Evolutionary conservation across 495 filamentous ascomycete genomes (phyloP), one percentile per base, ranked within the genome.

Genomic region (Cladorrhinum samala): DNA sequence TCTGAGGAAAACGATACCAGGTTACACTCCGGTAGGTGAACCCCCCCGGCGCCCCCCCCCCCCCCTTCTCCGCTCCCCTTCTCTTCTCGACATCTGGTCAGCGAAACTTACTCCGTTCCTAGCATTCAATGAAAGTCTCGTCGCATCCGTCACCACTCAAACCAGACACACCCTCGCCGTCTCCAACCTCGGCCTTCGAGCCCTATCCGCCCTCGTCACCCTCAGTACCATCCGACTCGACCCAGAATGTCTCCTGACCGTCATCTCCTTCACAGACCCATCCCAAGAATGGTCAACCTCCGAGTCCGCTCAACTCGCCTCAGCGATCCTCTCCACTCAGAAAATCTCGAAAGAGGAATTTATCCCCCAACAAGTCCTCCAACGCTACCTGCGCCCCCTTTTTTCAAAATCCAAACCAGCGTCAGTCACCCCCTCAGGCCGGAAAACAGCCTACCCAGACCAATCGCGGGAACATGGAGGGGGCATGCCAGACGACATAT

Each of bases 371-470:
- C 64, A 71, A 9, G 67, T 82, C 36, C 72, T 88, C 2, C 64
- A 68, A 27, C 50, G 36, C 27, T 73, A 76, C 56, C 71, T 91
- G n/a, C 80, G 79, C 18, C 83, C 85, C n/a, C 71, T 86, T 1
- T 91, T 90, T 61, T 77, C 79, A n/a, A 80, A 78, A 51, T 78
- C 82, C n/a, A 78, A 74, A 43, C 82, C 83, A 9, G 63, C 75
- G 0, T 72, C 77, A n/a, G 74, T 89, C 54, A 89, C 86, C 0
- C 63, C 75, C 2, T 73, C 77, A 7, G 81, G 83, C 39, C 71
- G 85, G 36, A 84, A 82, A 68, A 77, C 81, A 39, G 75, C 65
- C 52, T 72, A 63, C 49, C 46, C 79, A 49, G 70, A 82, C 52
- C 53, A 71, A 7, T 38, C 41, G 17, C 27, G 69, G 9, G 50